Evolutionary conservation across 176 grass and related monocot species (phyloP), one percentile per base, ranked within the genome.

Genomic region (Pontederia paniculata): DNA sequence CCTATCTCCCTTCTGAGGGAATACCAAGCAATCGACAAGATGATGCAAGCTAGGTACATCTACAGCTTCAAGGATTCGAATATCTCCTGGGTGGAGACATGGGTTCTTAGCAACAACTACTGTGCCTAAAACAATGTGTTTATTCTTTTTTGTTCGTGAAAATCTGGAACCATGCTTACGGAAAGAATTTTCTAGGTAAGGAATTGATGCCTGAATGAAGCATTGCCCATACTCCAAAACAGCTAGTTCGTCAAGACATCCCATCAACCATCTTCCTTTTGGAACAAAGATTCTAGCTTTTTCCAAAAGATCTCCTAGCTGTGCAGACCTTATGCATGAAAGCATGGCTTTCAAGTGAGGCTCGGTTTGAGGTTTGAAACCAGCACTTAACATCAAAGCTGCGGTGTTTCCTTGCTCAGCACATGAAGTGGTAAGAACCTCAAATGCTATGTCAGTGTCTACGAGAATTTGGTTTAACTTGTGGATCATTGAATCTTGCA

Each of bases 21-120:
- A 96, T 71, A 96, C 91, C 41, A 96, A 71, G 69, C 91, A 96
- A 61, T 96, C 78, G 76, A 86, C 70, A 82, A 96, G 74, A 70
- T 96, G 91, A 31, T 52, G 74, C 68, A 96, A 63, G 61, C n/a
- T 12, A 71, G 79, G 91, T 70, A 81, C 21, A 79, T 87, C 65
- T 20, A 96, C 76, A 76, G 91, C 91, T 44, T 57, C 66, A 54
- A 96, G 77, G 75, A 96, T 28, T 9, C 67, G 80, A 25, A 96
- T 9, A 68, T 96, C 91, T 46, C 91, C 91, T 5, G 82, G 91
- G 45, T 96, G 86, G 44, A 89, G 82, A 56, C 91, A 96, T 60
- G 91, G 91, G 49, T 89, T 96, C 69, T 96, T 96, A 18, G 91
- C 73, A 76, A 96, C 71, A 12, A 89, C 61, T 23, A 96, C 76